phyloP scores from a whole-genome alignment of 441 rosid species.

The Pelargonium citronellum region DNA sequence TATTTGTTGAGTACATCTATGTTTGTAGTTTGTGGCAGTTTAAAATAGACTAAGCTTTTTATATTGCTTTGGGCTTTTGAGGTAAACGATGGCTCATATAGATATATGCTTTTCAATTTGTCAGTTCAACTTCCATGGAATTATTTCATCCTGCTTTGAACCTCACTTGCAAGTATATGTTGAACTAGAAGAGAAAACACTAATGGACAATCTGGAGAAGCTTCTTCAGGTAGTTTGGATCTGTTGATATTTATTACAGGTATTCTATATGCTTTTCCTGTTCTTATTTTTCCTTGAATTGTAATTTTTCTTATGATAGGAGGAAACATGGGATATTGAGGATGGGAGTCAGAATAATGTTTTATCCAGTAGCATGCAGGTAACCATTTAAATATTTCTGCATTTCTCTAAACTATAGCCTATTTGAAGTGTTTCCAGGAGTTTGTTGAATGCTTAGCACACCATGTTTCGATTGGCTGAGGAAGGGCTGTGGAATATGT shows the following conservation, averaged over 20 bases:
- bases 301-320: constrained; percentile 38
- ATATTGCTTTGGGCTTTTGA: constrained; percentile 16
- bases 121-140: constrained; percentile 99
- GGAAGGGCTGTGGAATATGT: no score
- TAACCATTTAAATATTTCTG: constrained; percentile 24
- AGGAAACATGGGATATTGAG: constrained; percentile 98
- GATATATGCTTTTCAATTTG: constrained; percentile 21
- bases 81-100: constrained; percentile 12
- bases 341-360: constrained; percentile 96
- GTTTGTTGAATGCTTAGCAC: no score
- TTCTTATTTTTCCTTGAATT: constrained; percentile 25
- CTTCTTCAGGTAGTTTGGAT: constrained; percentile 69
- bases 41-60: constrained; percentile 7
- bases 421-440: no score
- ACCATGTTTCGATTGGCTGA: no score
- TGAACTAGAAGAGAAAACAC: constrained; percentile 95
- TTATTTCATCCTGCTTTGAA: constrained; percentile 95
- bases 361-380: constrained; percentile 95
- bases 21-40: neutral
- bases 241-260: constrained; percentile 11
- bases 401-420: neutral
- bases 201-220: constrained; percentile 96
- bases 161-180: constrained; percentile 85
- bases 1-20: neutral
- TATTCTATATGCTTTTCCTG: constrained; percentile 18